phyloP scores from a whole-genome alignment of 495 filamentous ascomycete genomes.

The Ramalina peruviana region DNA sequence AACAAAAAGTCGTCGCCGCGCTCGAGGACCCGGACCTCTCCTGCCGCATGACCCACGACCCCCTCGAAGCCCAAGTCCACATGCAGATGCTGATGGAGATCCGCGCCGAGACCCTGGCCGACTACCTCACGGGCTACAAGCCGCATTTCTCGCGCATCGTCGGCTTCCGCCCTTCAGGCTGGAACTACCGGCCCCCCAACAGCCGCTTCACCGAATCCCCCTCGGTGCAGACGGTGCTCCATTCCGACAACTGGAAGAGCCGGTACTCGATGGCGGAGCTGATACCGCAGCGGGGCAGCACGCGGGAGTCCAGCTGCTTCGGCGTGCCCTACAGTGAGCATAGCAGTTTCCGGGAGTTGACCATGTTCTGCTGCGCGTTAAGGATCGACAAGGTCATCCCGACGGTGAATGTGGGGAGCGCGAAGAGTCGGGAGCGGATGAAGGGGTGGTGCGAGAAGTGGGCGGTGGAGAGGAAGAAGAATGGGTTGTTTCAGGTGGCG shows the following conservation, averaged over 20 bases:
- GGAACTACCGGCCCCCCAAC: slow-evolving; percentile 70
- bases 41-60: slow-evolving; percentile 61
- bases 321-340: slow-evolving; percentile 94
- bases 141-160: slow-evolving; percentile 71
- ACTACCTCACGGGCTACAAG: slow-evolving; percentile 67
- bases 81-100: slow-evolving; percentile 95
- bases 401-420: slow-evolving; percentile 79
- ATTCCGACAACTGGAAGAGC: slow-evolving; percentile 58
- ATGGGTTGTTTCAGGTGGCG: slow-evolving; percentile 49
- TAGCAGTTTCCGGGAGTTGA: slow-evolving; percentile 83
- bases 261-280: slow-evolving; percentile 52
- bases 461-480: slow-evolving; percentile 70
- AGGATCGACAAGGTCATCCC: slow-evolving; percentile 80
- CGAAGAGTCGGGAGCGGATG: slow-evolving; percentile 64
- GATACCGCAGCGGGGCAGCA: slow-evolving; percentile 64
- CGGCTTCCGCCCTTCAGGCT: slow-evolving; percentile 84
- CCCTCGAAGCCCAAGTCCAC: slow-evolving; percentile 81
- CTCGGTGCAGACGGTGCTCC: slow-evolving; percentile 52
- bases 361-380: slow-evolving; percentile 80
- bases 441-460: slow-evolving; percentile 83
- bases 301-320: slow-evolving; percentile 62
- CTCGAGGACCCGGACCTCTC: slow-evolving; percentile 77
- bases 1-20: slow-evolving; percentile 68
- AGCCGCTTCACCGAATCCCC: slow-evolving; percentile 50
- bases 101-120: slow-evolving; percentile 68